Percentiles rank a stretch among this genome's conserved stretches.
Conservation (phyloP, 805 yeast species). For the Kuraishia molischiana region DNA sequence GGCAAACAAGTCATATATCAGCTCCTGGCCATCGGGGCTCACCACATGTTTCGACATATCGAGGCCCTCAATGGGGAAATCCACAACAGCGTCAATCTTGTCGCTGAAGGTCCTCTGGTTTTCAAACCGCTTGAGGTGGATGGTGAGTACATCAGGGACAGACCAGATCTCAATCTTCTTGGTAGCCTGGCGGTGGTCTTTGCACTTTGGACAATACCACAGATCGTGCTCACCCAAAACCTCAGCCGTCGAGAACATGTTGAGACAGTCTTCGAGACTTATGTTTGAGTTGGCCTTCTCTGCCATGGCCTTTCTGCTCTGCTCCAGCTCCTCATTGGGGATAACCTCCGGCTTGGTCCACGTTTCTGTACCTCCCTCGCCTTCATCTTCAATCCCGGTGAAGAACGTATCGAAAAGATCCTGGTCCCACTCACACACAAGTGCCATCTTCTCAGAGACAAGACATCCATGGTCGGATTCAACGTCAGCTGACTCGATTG, state of each 20-base stretch:
- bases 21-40: slow-evolving; percentile 22
- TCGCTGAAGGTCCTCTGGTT: slow-evolving; percentile 79
- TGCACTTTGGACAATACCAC: slow-evolving; percentile 91
- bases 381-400: slow-evolving; percentile 32
- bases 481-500: slow-evolving; percentile 5
- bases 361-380: slow-evolving; percentile 37
- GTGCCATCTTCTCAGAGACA: slow-evolving; percentile 24
- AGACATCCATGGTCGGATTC: slow-evolving; percentile 11
- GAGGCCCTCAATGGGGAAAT: slow-evolving; percentile 78
- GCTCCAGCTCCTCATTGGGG: slow-evolving; percentile 45
- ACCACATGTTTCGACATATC: slow-evolving; percentile 58
- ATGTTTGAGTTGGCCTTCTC: slow-evolving; percentile 28
- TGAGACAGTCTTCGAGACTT: slow-evolving; percentile 65
- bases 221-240: slow-evolving; percentile 79
- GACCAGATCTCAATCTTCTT: slow-evolving; percentile 89
- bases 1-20: slow-evolving; percentile 77
- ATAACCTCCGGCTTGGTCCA: slow-evolving; percentile 45
- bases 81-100: slow-evolving; percentile 76
- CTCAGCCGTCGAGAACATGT: slow-evolving; percentile 70
- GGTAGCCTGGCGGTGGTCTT: slow-evolving; percentile 83
- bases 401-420: slow-evolving; percentile 42
- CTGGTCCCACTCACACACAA: slow-evolving; percentile 62
- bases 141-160: slow-evolving; percentile 84
- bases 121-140: slow-evolving; percentile 86
- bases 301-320: slow-evolving; percentile 23